These are phyloP conservation scores for Mycena pura DNA, from an alignment of 768 basidiomycete species.

Conservation along the genomic window DNA sequence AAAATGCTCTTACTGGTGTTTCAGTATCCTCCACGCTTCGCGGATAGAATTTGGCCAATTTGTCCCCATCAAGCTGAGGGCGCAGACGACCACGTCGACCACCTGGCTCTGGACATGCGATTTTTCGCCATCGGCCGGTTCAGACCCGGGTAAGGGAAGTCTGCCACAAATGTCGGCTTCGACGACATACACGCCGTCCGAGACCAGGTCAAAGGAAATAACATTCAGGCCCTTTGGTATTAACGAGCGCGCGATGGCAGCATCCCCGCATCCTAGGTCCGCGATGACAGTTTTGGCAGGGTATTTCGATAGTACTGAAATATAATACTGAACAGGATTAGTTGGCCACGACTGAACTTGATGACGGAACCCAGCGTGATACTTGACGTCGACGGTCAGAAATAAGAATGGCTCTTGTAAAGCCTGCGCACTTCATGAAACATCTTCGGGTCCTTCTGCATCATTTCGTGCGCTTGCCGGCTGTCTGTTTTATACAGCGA, in stretches of 20 bases:
- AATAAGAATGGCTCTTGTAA: background rate
- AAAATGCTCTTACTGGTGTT: constrained; percentile 64
- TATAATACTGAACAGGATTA: constrained; percentile 89
- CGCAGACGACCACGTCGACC: constrained; percentile 91
- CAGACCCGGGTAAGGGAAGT: constrained; percentile 87
- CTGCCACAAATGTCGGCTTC: constrained; percentile 88
- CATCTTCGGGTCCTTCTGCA: constrained; percentile 80
- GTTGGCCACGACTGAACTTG: constrained; percentile 95
- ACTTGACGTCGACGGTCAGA: constrained; percentile 55
- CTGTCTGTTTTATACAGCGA: constrained; percentile 88
- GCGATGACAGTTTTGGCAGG: constrained; percentile 77
- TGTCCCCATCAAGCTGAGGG: constrained; percentile 94
- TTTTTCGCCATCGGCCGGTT: constrained; percentile 46
- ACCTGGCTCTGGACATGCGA: constrained; percentile 70
- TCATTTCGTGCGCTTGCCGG: constrained; percentile 74
- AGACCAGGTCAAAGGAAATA: constrained; percentile 82
- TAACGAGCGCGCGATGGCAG: constrained; percentile 79
- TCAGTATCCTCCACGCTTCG: constrained; percentile 89
- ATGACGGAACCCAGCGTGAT: constrained; percentile 89
- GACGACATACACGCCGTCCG: constrained; percentile 75
- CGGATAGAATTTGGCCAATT: constrained; percentile 94
- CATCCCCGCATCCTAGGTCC: constrained; percentile 96
- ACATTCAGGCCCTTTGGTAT: constrained; percentile 72
- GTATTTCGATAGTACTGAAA: constrained; percentile 66
- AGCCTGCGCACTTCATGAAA: constrained; percentile 75